Evolutionary conservation across 2,329 filamentous ascomycete species (phyloP).

Genomic region (Xylaria sp.): DNA sequence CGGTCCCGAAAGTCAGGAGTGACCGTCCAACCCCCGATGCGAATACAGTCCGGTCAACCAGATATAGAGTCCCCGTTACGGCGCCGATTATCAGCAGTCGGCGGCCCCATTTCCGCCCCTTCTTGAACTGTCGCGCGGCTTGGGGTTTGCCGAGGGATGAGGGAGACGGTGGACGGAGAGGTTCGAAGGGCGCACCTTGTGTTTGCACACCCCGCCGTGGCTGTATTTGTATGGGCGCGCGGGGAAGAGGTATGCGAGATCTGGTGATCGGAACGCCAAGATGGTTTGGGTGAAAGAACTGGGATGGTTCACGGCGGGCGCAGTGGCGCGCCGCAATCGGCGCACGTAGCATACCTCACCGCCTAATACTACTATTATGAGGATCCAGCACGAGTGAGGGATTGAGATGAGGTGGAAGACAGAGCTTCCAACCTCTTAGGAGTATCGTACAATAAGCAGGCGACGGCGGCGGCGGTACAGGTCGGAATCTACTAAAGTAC

Average conservation of each 20-base stretch:
- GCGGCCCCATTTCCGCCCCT: slow-evolving; percentile 79
- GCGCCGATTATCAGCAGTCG: slow-evolving; percentile 73
- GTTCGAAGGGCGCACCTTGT: slow-evolving; percentile 61
- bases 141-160: slow-evolving; percentile 78
- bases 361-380: not conserved
- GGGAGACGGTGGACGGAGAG: slow-evolving; percentile 81
- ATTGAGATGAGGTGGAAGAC: slow-evolving; percentile 32
- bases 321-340: slow-evolving; percentile 36
- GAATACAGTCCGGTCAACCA: slow-evolving; percentile 79
- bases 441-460: not conserved
- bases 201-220: slow-evolving; percentile 46
- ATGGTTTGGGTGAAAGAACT: slow-evolving; percentile 19
- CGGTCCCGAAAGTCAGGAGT: slow-evolving; percentile 81
- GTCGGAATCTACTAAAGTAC: not conserved
- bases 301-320: slow-evolving; percentile 31
- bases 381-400: not conserved
- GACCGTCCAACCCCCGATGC: slow-evolving; percentile 83
- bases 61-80: slow-evolving; percentile 71
- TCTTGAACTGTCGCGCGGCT: slow-evolving; percentile 76
- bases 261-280: slow-evolving; percentile 18
- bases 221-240: slow-evolving; percentile 40
- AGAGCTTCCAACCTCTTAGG: slow-evolving; percentile 32
- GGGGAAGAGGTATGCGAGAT: slow-evolving; percentile 34
- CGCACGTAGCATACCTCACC: slow-evolving; percentile 39
- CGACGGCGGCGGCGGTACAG: not conserved